Evolutionary conservation across 768 basidiomycete species (phyloP), one percentile per base, ranked within the genome.

Genomic region (Phaffia tasmanica): DNA sequence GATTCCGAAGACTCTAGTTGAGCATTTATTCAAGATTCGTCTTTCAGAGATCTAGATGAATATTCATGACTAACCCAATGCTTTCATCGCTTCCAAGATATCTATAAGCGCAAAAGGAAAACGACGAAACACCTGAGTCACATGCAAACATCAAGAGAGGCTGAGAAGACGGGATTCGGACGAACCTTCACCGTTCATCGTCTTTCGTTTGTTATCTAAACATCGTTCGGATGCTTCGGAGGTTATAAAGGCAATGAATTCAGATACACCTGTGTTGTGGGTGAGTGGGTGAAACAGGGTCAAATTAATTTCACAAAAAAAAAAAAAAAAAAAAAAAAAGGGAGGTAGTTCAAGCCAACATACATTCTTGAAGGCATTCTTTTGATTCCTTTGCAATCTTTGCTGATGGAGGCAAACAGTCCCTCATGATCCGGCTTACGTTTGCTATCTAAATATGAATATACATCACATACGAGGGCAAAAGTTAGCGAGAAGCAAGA

Each of bases 341-440:
- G 35, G 11, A 5, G 35, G 35, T n/a, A n/a, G n/a, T n/a, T n/a
- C n/a, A n/a, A n/a, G n/a, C n/a, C 53, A 88, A 91, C 64, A 95
- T 91, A 77, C 92, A 95, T 78, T 98, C 93, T 76, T 98, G 93
- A 51, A 97, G 90, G 77, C 89, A 92, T 78, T 98, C 93, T 75
- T 98, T 98, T 53, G 93, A 92, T 77, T 98, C 93, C 76, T 95
- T 97, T 14, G 89, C 88, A 73, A 97, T 93, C 79, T 98, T 98
- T 55, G 93, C 89, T 25, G 87, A 87, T 0, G 84, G 79, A 0
- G 93, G 93, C 3, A 97, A 85, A 15, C 89, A 83, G 54, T 84
- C 80, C 77, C 95, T 98, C 93, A 97, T 98, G 73, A 98, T 93
- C 27, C 93, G 83, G 19, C 91, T 85, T 25, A 97, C 91, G 74